A percentile compares a stretch with the other conserved stretches of the same genome.
Evolutionary conservation across 2,329 filamentous ascomycete species (phyloP).

Genomic region (Sordariomycetes sp.): DNA sequence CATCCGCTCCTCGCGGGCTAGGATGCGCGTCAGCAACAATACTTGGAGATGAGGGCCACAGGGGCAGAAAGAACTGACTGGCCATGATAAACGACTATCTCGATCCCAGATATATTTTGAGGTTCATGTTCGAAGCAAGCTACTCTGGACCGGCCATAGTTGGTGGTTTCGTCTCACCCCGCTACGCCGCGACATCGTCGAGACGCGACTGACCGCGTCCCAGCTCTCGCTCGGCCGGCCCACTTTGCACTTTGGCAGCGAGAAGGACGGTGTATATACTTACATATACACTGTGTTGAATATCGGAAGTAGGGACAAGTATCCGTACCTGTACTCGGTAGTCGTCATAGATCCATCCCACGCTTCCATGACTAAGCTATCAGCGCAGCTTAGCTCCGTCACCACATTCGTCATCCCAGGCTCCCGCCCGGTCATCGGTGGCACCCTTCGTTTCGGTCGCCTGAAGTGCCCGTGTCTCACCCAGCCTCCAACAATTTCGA

Average conservation of each 20-base stretch:
- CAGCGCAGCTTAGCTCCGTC: background rate
- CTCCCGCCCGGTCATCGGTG: background rate
- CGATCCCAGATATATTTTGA: background rate
- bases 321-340: too few species aligned
- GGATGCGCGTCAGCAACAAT: background rate
- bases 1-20: slow-evolving; percentile 47
- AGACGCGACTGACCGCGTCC: background rate
- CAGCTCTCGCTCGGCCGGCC: background rate
- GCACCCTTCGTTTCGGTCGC: background rate
- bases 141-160: background rate
- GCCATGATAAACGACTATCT: slow-evolving; percentile 15
- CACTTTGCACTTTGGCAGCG: background rate
- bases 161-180: background rate
- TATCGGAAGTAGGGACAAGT: too few species aligned
- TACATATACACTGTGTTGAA: background rate
- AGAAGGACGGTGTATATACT: background rate
- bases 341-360: background rate
- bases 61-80: slow-evolving; percentile 12
- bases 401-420: background rate
- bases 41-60: background rate
- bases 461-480: background rate
- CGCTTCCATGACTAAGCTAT: background rate
- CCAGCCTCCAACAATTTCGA: background rate
- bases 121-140: background rate
- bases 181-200: background rate